Conservation (phyloP, 1,284 basidiomycete species). For the Phlebopus sp. region DNA sequence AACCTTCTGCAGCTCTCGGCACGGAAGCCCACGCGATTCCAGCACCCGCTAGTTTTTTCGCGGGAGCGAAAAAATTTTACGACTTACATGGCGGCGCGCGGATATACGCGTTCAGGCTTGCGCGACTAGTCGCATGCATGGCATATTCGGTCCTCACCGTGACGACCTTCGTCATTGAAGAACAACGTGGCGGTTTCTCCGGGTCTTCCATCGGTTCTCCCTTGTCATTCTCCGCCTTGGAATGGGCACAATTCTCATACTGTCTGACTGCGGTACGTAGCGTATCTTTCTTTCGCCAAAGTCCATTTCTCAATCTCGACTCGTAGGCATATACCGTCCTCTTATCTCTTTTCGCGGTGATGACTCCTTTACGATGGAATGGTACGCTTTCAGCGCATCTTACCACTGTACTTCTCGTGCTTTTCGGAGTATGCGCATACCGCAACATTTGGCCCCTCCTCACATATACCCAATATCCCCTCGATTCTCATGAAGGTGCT, state of each 20-base stretch:
- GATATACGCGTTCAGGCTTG: background rate
- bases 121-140: background rate
- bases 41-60: background rate
- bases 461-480: conserved; percentile 35
- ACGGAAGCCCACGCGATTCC: background rate
- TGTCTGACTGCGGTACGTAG: background rate
- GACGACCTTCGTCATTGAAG: background rate
- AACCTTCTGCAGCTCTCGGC: background rate
- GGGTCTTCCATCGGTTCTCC: background rate
- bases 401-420: conserved; percentile 18
- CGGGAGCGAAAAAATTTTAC: background rate
- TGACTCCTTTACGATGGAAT: background rate
- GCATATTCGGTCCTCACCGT: background rate
- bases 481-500: conserved; percentile 23
- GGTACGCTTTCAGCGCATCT: background rate
- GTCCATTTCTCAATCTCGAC: background rate
- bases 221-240: background rate
- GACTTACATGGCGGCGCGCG: background rate
- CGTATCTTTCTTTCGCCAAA: background rate
- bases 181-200: background rate
- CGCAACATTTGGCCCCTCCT: conserved; percentile 55
- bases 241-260: background rate
- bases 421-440: conserved; percentile 44
- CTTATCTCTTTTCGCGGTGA: background rate
- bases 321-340: background rate